Conservation (phyloP, 169 alveolate genomes). For the Cryptosporidium ubiquitum region DNA sequence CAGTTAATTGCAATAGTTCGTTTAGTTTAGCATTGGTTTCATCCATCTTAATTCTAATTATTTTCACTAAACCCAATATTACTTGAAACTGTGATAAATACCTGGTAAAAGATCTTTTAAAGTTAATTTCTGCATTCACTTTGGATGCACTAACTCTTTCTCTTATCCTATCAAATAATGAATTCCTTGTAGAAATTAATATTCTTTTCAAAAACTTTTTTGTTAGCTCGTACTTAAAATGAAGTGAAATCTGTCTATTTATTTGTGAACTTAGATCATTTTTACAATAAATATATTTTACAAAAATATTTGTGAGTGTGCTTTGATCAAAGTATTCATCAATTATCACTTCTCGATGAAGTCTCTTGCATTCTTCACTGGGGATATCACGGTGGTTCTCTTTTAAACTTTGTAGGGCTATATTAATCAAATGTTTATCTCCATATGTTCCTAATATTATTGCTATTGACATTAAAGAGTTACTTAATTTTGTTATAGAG, state of each 20-base stretch:
- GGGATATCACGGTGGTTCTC: slow-evolving; percentile 7
- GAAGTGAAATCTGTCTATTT: slow-evolving; percentile 16
- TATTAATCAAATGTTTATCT: slow-evolving; percentile 15
- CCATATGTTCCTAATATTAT: slow-evolving; percentile 37
- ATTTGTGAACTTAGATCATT: slow-evolving; percentile 9
- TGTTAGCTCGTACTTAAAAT: slow-evolving; percentile 16
- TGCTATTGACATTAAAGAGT: slow-evolving; percentile 26
- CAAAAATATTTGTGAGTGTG: background rate
- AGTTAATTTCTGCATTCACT: background rate
- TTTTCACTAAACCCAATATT: slow-evolving; percentile 25
- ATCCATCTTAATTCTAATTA: slow-evolving; percentile 12
- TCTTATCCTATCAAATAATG: slow-evolving; percentile 29
- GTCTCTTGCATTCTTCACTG: slow-evolving; percentile 9
- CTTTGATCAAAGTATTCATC: background rate
- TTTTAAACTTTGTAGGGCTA: slow-evolving; percentile 8
- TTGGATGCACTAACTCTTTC: slow-evolving; percentile 17
- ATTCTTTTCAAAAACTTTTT: slow-evolving; percentile 22
- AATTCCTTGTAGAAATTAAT: slow-evolving; percentile 39
- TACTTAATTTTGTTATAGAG: slow-evolving; percentile 36
- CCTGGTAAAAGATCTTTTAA: background rate
- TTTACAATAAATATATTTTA: slow-evolving; percentile 21
- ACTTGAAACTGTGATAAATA: slow-evolving; percentile 46
- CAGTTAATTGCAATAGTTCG: background rate
- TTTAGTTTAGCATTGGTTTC: background rate
- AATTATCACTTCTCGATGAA: slow-evolving; percentile 28